phyloP scores from a whole-genome alignment of 768 basidiomycete genomes.

The Hemileccinum impolitum region DNA sequence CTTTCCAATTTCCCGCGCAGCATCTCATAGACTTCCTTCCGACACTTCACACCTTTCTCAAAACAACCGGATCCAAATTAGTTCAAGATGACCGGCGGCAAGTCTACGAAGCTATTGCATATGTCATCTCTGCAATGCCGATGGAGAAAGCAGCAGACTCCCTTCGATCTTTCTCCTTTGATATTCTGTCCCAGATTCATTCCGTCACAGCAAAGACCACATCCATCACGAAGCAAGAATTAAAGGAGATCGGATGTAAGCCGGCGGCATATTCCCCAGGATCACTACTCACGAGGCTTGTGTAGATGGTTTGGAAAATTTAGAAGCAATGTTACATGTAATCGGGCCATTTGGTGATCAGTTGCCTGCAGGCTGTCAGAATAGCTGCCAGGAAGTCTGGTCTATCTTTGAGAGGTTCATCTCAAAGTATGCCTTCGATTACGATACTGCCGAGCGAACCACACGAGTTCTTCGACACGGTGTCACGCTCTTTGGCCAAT shows the following conservation, averaged over 20 bases:
- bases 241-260: constrained; percentile 67
- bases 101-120: constrained; percentile 93
- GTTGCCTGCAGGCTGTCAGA: constrained; percentile 74
- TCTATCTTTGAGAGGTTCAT: constrained; percentile 78
- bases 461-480: constrained; percentile 85
- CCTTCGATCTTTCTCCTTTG: constrained; percentile 81
- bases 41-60: constrained; percentile 85
- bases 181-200: constrained; percentile 79
- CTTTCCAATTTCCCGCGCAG: constrained; percentile 34
- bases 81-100: constrained; percentile 85
- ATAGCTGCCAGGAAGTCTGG: constrained; percentile 81
- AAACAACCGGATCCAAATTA: constrained; percentile 73
- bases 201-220: constrained; percentile 50
- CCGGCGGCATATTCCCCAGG: background rate
- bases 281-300: constrained; percentile 9
- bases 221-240: constrained; percentile 64
- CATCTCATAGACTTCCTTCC: constrained; percentile 91
- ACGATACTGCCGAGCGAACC: constrained; percentile 75
- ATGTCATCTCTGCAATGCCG: constrained; percentile 93
- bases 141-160: constrained; percentile 85
- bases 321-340: constrained; percentile 88
- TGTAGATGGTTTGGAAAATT: constrained; percentile 82
- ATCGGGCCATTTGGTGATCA: constrained; percentile 80
- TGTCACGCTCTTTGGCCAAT: constrained; percentile 71
- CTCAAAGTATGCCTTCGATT: constrained; percentile 69